Conservation (phyloP, 805 yeast species). For the Candida manassasensis region DNA sequence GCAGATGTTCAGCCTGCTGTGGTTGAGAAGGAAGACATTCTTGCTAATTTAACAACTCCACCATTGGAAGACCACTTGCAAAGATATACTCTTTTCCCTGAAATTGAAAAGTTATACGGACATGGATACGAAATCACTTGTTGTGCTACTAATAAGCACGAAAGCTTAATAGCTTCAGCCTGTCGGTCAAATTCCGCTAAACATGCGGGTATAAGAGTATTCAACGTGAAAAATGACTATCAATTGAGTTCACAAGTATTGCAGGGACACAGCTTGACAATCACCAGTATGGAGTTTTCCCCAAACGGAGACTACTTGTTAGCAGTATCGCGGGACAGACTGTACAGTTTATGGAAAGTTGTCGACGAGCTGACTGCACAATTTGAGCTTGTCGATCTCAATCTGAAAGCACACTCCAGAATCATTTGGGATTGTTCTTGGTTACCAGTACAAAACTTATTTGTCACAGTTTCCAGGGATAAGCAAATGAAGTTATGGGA, state of each 20-base stretch:
- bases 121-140: slow-evolving; percentile 94
- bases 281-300: slow-evolving; percentile 78
- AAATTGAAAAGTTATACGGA: slow-evolving; percentile 89
- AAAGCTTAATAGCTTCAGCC: slow-evolving; percentile 73
- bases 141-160: slow-evolving; percentile 64
- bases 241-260: slow-evolving; percentile 44
- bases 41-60: slow-evolving; percentile 47
- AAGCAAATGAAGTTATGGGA: slow-evolving; percentile 73
- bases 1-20: slow-evolving; percentile 20
- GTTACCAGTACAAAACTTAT: slow-evolving; percentile 52
- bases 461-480: slow-evolving; percentile 86
- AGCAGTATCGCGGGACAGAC: slow-evolving; percentile 87
- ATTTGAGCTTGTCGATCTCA: slow-evolving; percentile 38
- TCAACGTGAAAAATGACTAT: slow-evolving; percentile 54
- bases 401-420: slow-evolving; percentile 79
- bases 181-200: slow-evolving; percentile 79
- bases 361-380: slow-evolving; percentile 23
- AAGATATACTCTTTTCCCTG: slow-evolving; percentile 92
- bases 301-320: slow-evolving; percentile 59
- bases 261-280: slow-evolving; percentile 75
- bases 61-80: slow-evolving; percentile 91
- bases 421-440: slow-evolving; percentile 96
- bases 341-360: slow-evolving; percentile 67
- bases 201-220: slow-evolving; percentile 83
- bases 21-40: slow-evolving; percentile 38